Percentiles rank a stretch among this genome's conserved stretches.
Evolutionary conservation across 192 early-diverging fungal species (phyloP).

Genomic region (Mortierella alpina): DNA sequence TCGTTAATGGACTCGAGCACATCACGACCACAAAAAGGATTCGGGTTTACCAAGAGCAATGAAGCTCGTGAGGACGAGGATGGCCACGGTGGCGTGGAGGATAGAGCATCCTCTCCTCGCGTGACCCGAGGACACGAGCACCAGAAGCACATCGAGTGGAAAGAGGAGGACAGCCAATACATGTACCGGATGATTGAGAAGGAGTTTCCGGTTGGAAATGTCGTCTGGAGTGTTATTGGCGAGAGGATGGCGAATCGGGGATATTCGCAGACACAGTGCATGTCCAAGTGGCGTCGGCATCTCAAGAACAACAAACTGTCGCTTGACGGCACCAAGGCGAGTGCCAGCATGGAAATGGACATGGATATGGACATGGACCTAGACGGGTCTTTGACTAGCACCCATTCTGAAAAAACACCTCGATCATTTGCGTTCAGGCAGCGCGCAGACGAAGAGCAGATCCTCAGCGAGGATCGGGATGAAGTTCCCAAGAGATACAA

Average conservation of each 20-base stretch:
- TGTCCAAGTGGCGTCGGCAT: slow-evolving; percentile 53
- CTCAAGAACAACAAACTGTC: slow-evolving; percentile 42
- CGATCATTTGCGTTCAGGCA: background rate
- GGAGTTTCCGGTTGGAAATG: slow-evolving; percentile 51
- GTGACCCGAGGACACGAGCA: slow-evolving; percentile 23
- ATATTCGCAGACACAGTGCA: slow-evolving; percentile 53
- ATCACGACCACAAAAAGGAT: background rate
- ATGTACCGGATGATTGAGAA: slow-evolving; percentile 50
- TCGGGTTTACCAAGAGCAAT: background rate
- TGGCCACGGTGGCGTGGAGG: background rate
- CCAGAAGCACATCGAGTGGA: slow-evolving; percentile 53
- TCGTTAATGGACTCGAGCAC: too few species aligned
- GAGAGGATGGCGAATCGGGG: slow-evolving; percentile 50
- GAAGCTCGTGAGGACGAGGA: slow-evolving; percentile 5
- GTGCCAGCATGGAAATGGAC: slow-evolving; percentile 40
- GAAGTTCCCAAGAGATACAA: slow-evolving; percentile 22
- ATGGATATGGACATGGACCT: slow-evolving; percentile 10
- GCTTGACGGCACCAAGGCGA: slow-evolving; percentile 18
- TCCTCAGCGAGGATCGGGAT: slow-evolving; percentile 1
- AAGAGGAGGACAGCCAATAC: slow-evolving; percentile 51
- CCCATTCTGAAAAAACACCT: background rate
- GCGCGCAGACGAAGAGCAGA: slow-evolving; percentile 8
- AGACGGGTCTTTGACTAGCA: background rate
- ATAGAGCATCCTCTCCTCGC: slow-evolving; percentile 13
- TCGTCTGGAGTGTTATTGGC: slow-evolving; percentile 50